Conservation (phyloP, 495 filamentous ascomycete genomes). For the Aspergillus bertholletiae region DNA sequence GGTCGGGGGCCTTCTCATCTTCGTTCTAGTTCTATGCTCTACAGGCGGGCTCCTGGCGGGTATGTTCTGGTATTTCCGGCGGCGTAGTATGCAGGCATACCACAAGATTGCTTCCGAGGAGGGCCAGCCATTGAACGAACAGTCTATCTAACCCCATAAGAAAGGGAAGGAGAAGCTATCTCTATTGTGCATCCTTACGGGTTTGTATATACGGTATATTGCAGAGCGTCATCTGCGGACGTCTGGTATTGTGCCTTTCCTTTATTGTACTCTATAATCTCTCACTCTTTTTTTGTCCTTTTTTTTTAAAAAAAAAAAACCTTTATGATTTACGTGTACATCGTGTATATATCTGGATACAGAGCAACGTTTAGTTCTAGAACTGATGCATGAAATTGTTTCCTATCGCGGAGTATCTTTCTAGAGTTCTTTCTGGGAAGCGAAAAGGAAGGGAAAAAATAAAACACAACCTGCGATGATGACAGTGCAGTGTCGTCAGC, state of each 20-base stretch:
- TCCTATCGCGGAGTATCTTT: too few relatives aligned
- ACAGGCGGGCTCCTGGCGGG: slow-evolving; percentile 26
- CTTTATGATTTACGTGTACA: too few relatives aligned
- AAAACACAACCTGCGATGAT: too few relatives aligned
- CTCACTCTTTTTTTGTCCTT: too few relatives aligned
- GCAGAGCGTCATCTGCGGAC: background rate
- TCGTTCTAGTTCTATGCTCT: slow-evolving; percentile 25
- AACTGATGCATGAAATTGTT: too few relatives aligned
- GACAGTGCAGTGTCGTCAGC: too few relatives aligned
- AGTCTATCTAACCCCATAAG: background rate
- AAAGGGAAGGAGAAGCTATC: background rate
- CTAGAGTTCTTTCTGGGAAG: too few relatives aligned
- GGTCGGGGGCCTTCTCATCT: slow-evolving; percentile 30
- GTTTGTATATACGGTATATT: too few relatives aligned
- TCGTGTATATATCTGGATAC: too few relatives aligned
- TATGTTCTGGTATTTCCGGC: slow-evolving; percentile 19
- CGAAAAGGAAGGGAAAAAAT: too few relatives aligned
- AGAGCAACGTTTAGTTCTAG: too few relatives aligned
- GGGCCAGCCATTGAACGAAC: slow-evolving; percentile 18
- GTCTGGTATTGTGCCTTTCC: background rate
- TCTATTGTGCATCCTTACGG: background rate
- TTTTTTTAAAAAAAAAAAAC: too few relatives aligned
- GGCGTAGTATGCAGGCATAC: slow-evolving; percentile 29
- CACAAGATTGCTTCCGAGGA: slow-evolving; percentile 33
- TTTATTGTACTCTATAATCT: background rate